Percentiles rank a stretch among this genome's conserved stretches.
phyloP scores from a whole-genome alignment of 257 asterid genomes.

The Eustoma russellianum region DNA sequence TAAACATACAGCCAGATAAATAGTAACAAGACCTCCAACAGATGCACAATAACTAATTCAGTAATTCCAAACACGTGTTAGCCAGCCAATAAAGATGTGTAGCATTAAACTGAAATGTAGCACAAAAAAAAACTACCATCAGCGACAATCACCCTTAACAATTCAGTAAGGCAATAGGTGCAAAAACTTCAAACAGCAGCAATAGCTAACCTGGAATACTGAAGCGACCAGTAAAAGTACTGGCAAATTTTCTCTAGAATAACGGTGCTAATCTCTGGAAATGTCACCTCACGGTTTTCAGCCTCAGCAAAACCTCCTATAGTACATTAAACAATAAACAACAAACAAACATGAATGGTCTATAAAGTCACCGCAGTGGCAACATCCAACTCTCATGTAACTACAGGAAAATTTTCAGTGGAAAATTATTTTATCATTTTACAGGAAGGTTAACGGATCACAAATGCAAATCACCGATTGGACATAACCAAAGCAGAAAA shows the following conservation, averaged over 20 bases:
- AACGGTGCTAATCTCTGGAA: constrained; percentile 84
- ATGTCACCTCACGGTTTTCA: constrained; percentile 73
- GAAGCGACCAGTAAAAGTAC: constrained; percentile 97
- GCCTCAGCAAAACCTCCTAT: constrained; percentile 80
- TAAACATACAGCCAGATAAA: too few relatives aligned
- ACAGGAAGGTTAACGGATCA: not conserved
- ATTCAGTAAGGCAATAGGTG: not conserved
- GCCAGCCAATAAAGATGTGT: too few relatives aligned
- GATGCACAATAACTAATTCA: too few relatives aligned
- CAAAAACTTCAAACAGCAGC: not conserved
- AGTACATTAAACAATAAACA: constrained; percentile 12
- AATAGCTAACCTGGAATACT: constrained; percentile 66
- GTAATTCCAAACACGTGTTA: too few relatives aligned
- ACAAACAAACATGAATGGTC: not conserved
- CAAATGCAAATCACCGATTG: not conserved
- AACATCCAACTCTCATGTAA: not conserved
- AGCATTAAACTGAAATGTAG: too few relatives aligned
- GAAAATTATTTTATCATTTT: not conserved
- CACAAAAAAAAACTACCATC: too few relatives aligned
- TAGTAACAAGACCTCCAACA: too few relatives aligned
- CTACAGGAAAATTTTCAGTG: not conserved
- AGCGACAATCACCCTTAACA: too few relatives aligned
- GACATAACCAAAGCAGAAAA: not conserved
- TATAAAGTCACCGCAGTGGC: not conserved
- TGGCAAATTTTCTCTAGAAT: constrained; percentile 95